Evolutionary conservation across 208 protist species (phyloP).

Genomic region (Trypanosoma conorhini): DNA sequence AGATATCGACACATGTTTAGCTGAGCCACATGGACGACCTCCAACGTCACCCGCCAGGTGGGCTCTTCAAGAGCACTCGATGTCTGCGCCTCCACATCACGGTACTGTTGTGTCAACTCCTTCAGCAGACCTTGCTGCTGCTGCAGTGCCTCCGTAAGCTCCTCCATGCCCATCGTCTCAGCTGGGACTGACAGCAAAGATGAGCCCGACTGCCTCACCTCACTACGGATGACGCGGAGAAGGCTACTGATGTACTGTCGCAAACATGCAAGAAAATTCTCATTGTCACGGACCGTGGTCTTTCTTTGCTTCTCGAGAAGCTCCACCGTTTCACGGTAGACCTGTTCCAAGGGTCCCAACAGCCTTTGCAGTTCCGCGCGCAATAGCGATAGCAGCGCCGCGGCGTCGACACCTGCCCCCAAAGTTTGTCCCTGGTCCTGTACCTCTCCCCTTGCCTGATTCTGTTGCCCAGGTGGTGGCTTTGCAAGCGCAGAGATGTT

Average conservation of each 20-base stretch:
- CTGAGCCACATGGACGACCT: slow-evolving; percentile 2
- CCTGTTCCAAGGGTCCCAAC: slow-evolving; percentile 10
- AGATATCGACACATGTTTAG: slow-evolving; percentile 16
- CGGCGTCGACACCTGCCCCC: not conserved
- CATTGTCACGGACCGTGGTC: not conserved
- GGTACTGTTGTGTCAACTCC: slow-evolving; percentile 6
- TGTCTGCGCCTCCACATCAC: not conserved
- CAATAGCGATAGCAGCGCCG: not conserved
- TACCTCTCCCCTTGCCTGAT: not conserved
- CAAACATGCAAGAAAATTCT: slow-evolving; percentile 13
- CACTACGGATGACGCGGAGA: slow-evolving; percentile 4
- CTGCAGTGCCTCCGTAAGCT: slow-evolving; percentile 2
- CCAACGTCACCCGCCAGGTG: not conserved
- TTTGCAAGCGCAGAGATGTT: not conserved
- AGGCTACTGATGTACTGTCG: slow-evolving; percentile 3
- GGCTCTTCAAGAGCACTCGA: not conserved
- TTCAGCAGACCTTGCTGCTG: slow-evolving; percentile 8
- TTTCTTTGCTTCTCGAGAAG: slow-evolving; percentile 5
- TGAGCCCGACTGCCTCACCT: not conserved
- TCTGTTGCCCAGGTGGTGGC: not conserved
- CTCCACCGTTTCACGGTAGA: slow-evolving; percentile 4
- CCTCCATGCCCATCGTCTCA: not conserved
- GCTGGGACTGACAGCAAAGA: not conserved
- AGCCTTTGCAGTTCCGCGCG: slow-evolving; percentile 12
- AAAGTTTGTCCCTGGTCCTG: not conserved